These are phyloP conservation scores for Amanita molliuscula DNA, from an alignment of 768 basidiomycete genomes.

Conservation along the genomic window DNA sequence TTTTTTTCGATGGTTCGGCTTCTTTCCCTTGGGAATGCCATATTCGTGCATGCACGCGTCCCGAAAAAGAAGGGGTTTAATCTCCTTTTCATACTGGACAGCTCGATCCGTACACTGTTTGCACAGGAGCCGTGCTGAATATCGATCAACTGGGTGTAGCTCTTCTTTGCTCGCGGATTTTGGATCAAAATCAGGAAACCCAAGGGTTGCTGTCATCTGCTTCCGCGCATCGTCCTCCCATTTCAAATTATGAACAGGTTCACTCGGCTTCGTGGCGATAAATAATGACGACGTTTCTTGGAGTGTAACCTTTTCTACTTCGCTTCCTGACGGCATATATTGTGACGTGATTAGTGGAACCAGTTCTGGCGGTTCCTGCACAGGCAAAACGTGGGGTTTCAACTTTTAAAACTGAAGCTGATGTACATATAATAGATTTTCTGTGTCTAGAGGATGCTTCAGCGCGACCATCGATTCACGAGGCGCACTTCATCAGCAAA, in stretches of 20 bases:
- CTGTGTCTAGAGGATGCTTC: conserved; percentile 40
- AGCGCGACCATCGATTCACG: conserved; percentile 38
- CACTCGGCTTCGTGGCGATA: conserved; percentile 53
- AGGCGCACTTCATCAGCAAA: conserved; percentile 30
- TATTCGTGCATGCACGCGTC: conserved; percentile 4
- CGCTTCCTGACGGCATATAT: conserved; percentile 46
- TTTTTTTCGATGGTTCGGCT: neutral
- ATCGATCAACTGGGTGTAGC: neutral
- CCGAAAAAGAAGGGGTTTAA: neutral
- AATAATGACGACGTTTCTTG: conserved; percentile 52
- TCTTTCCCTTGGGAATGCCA: neutral
- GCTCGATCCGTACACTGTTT: neutral
- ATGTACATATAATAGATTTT: conserved; percentile 24
- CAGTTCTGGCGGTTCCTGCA: conserved; percentile 30
- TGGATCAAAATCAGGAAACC: neutral
- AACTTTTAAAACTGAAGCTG: neutral
- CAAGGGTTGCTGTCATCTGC: neutral
- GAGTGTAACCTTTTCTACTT: conserved; percentile 46
- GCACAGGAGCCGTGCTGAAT: conserved; percentile 1
- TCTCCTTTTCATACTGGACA: neutral
- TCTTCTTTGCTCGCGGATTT: neutral
- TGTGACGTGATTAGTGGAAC: conserved; percentile 55
- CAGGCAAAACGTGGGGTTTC: conserved; percentile 35
- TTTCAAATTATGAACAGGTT: conserved; percentile 21
- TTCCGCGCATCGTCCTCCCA: conserved; percentile 4